Percentiles rank a stretch among this genome's conserved stretches.
Evolutionary conservation across 345 rosid species (phyloP).

Genomic region (Bruguiera gymnorhiza): DNA sequence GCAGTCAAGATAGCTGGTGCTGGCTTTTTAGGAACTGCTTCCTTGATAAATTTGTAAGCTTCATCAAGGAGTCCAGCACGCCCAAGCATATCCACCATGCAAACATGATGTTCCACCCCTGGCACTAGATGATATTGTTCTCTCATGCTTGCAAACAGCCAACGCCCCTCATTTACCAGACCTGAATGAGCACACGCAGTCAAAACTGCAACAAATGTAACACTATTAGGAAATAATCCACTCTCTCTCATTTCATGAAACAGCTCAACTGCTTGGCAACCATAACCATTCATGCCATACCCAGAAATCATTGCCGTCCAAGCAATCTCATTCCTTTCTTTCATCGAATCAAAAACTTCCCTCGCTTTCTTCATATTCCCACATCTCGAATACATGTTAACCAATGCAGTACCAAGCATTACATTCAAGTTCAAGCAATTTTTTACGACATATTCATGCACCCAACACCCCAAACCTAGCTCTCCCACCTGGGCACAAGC

Average conservation of each 20-base stretch:
- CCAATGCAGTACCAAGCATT: constrained; percentile 65
- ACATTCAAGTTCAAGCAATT: constrained; percentile 50
- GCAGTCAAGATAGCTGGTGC: constrained; percentile 87
- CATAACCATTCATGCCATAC: constrained; percentile 76
- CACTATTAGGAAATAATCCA: constrained; percentile 50
- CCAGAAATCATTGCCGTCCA: constrained; percentile 93
- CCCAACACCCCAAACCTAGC: constrained; percentile 57
- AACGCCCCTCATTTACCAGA: constrained; percentile 54
- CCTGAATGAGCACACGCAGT: constrained; percentile 88
- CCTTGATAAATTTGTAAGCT: constrained; percentile 52
- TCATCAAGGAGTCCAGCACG: constrained; percentile 67
- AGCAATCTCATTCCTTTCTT: constrained; percentile 64
- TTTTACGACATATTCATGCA: constrained; percentile 43
- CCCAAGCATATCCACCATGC: constrained; percentile 83
- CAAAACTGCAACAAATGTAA: constrained; percentile 75
- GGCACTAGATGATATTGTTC: constrained; percentile 45
- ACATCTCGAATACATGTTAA: constrained; percentile 81
- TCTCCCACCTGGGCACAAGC: constrained; percentile 79
- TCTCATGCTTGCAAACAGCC: constrained; percentile 50
- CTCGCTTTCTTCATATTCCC: constrained; percentile 58
- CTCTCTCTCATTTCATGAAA: constrained; percentile 45
- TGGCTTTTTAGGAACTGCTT: constrained; percentile 39
- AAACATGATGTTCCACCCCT: constrained; percentile 73
- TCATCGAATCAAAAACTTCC: constrained; percentile 62
- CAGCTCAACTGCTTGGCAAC: constrained; percentile 50